A percentile compares a stretch with the other conserved stretches of the same genome.
These are phyloP conservation scores for Wickerhamiella slavikovae DNA, from an alignment of 805 yeast genomes.

Conservation along the genomic window DNA sequence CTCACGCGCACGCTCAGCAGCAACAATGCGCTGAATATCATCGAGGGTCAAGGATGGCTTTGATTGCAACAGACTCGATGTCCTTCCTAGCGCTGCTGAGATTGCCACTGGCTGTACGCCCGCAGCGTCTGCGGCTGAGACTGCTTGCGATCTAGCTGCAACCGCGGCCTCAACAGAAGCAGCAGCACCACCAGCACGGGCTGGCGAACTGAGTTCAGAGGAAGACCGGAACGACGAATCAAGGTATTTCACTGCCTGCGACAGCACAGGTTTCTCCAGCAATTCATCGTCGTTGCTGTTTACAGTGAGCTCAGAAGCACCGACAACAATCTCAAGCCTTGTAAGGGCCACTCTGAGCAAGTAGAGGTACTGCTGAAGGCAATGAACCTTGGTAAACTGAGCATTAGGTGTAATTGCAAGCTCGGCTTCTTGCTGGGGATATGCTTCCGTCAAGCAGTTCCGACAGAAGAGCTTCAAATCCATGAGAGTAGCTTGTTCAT, in stretches of 20 bases:
- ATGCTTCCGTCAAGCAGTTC: background rate
- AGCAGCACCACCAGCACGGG: background rate
- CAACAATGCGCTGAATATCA: constrained; percentile 92
- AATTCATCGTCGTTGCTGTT: too few relatives aligned
- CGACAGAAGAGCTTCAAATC: background rate
- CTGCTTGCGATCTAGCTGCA: too few relatives aligned
- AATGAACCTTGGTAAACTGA: constrained; percentile 39
- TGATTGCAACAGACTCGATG: constrained; percentile 50
- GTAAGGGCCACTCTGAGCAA: constrained; percentile 68
- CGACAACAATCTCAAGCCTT: constrained; percentile 29
- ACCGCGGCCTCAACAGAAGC: background rate
- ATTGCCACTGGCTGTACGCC: too few relatives aligned
- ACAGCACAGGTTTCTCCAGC: too few relatives aligned
- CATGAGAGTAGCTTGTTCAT: constrained; percentile 15
- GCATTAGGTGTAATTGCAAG: constrained; percentile 6
- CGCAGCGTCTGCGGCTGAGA: too few relatives aligned
- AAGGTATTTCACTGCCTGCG: too few relatives aligned
- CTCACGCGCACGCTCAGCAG: constrained; percentile 90
- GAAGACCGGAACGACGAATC: too few relatives aligned
- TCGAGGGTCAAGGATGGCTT: constrained; percentile 80
- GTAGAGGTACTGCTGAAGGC: constrained; percentile 52
- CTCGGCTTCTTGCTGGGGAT: background rate
- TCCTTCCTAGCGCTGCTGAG: constrained; percentile 27
- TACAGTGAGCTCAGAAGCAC: too few relatives aligned
- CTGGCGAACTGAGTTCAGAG: too few relatives aligned